Percentiles rank a stretch among this genome's conserved stretches.
phyloP scores from a whole-genome alignment of 305 asterid genomes.

The Fraxinus latifolia region DNA sequence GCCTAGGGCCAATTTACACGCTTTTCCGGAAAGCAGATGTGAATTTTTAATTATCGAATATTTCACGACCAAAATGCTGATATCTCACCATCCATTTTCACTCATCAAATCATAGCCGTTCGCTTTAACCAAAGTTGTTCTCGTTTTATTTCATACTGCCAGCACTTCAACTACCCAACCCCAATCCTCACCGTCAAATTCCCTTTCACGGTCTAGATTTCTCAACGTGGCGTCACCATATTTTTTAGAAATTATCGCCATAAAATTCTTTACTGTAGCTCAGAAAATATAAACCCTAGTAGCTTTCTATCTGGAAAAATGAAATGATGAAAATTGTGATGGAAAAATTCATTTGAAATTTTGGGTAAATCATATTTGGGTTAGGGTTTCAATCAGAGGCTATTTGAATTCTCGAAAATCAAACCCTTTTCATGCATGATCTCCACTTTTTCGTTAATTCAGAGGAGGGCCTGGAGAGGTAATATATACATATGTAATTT shows the following conservation, averaged over 20 bases:
- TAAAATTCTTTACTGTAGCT: constrained; percentile 25
- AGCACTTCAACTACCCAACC: constrained; percentile 13
- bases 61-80: background rate
- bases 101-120: constrained; percentile 9
- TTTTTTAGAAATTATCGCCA: constrained; percentile 12
- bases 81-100: background rate
- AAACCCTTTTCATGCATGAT: constrained; percentile 40
- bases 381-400: constrained; percentile 66
- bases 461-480: constrained; percentile 38
- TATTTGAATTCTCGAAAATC: constrained; percentile 37
- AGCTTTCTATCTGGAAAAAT: constrained; percentile 20
- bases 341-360: constrained; percentile 32
- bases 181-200: constrained; percentile 29
- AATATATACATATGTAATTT: constrained; percentile 20
- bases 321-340: constrained; percentile 17
- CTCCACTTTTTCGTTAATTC: constrained; percentile 43
- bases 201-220: background rate
- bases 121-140: background rate
- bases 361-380: background rate
- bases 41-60: background rate
- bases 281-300: constrained; percentile 48
- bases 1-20: background rate
- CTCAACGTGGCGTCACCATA: constrained; percentile 27
- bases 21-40: background rate
- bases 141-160: constrained; percentile 4